Percentiles rank a stretch among this genome's conserved stretches.
Conservation (phyloP, 2,329 filamentous ascomycete genomes). For the Arachnomyces sp. region DNA sequence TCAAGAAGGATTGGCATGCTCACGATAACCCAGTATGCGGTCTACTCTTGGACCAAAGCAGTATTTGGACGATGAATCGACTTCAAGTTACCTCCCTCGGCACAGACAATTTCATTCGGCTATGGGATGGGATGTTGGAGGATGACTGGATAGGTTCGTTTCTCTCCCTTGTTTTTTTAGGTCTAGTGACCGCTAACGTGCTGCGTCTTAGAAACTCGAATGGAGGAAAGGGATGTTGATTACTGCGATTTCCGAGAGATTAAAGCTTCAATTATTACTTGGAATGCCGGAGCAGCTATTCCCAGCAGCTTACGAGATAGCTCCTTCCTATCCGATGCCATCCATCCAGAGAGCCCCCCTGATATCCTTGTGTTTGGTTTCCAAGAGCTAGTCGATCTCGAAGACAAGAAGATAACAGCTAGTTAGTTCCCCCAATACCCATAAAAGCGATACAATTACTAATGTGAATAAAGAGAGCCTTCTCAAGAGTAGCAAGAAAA, state of each 20-base stretch:
- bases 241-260: slow-evolving; percentile 83
- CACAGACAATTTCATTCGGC: slow-evolving; percentile 70
- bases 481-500: slow-evolving; percentile 65
- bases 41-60: slow-evolving; percentile 68
- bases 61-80: slow-evolving; percentile 75
- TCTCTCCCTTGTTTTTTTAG: not conserved
- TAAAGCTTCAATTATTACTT: slow-evolving; percentile 74
- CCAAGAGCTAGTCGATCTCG: slow-evolving; percentile 94
- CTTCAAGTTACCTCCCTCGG: slow-evolving; percentile 81
- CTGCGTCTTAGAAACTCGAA: slow-evolving; percentile 55
- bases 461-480: slow-evolving; percentile 57
- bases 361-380: slow-evolving; percentile 95
- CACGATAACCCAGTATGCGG: slow-evolving; percentile 75
- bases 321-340: slow-evolving; percentile 69
- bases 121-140: slow-evolving; percentile 89
- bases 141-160: slow-evolving; percentile 76
- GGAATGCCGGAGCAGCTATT: slow-evolving; percentile 97
- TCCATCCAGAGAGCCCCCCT: slow-evolving; percentile 67
- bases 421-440: slow-evolving; percentile 45
- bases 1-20: slow-evolving; percentile 91
- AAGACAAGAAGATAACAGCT: slow-evolving; percentile 96
- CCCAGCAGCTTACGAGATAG: slow-evolving; percentile 71
- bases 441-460: not conserved
- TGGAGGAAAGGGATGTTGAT: slow-evolving; percentile 73
- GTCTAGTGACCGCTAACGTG: not conserved